phyloP scores from a whole-genome alignment of 306 rosid genomes.

The Trifolium pratense region DNA sequence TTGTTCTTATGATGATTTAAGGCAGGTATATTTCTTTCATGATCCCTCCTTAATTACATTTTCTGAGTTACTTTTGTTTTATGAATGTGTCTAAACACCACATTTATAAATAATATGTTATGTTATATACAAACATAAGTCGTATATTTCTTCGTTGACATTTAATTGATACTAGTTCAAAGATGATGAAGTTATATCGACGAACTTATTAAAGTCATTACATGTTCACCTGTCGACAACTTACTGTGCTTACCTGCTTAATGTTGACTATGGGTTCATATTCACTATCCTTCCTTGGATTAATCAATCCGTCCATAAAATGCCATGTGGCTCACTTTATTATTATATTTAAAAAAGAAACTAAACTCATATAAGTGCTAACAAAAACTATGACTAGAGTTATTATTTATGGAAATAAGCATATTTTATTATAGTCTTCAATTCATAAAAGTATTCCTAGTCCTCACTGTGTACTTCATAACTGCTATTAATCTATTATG shows the following conservation, averaged over 20 bases:
- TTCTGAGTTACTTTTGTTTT: not conserved
- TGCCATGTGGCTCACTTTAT: not conserved
- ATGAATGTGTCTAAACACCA: too few relatives aligned
- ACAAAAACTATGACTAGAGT: not conserved
- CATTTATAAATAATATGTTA: not conserved
- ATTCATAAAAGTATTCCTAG: not conserved
- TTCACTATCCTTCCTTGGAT: not conserved
- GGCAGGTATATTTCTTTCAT: constrained; percentile 7
- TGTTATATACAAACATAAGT: too few relatives aligned
- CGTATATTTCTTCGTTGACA: too few relatives aligned
- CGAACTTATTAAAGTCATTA: not conserved
- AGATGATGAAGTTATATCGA: not conserved
- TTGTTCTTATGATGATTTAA: constrained; percentile 9
- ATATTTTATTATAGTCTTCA: not conserved
- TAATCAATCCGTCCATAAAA: not conserved
- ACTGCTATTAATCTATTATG: not conserved
- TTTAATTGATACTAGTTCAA: not conserved
- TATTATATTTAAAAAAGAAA: too few relatives aligned
- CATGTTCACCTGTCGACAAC: too few relatives aligned
- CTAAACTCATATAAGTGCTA: not conserved
- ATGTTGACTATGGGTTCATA: not conserved
- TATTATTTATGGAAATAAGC: not conserved
- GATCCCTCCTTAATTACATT: not conserved
- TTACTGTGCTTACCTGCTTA: not conserved
- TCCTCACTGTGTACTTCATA: constrained; percentile 11